phyloP scores from a whole-genome alignment of 2,329 filamentous ascomycete species.

The Albophoma yamanashiensis region DNA sequence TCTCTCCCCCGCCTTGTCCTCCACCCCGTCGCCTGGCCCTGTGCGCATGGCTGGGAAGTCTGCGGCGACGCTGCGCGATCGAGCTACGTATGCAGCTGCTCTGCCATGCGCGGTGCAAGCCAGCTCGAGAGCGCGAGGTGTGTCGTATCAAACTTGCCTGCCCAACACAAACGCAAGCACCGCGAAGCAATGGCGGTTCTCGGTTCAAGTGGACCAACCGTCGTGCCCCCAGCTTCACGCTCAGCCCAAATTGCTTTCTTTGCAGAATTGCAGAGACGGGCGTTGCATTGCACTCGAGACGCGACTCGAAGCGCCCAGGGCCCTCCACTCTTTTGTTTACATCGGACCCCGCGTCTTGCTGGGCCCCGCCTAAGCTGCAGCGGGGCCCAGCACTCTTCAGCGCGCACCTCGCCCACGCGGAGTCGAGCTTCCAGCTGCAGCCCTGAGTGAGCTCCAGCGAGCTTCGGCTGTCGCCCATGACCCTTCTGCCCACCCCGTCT shows the following conservation, averaged over 20 bases:
- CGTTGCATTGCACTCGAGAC: neutral
- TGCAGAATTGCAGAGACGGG: neutral
- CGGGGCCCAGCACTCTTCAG: neutral
- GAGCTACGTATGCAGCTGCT: neutral
- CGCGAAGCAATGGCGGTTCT: neutral
- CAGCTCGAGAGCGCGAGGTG: neutral
- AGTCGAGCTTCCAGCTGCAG: neutral
- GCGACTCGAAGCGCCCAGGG: neutral
- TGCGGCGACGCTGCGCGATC: neutral
- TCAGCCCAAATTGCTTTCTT: neutral
- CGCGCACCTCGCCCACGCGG: neutral
- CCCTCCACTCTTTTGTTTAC: slow-evolving; percentile 10
- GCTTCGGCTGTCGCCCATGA: neutral
- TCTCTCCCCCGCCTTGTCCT: slow-evolving; percentile 4
- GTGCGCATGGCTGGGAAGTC: neutral
- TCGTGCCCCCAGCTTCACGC: neutral
- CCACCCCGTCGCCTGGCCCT: neutral
- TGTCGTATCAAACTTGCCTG: neutral
- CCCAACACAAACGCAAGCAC: neutral
- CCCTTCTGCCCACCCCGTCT: neutral
- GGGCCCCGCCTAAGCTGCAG: neutral
- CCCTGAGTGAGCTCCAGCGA: neutral
- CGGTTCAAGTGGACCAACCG: neutral
- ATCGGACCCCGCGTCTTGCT: slow-evolving; percentile 7
- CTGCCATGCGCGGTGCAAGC: neutral